phyloP scores from a whole-genome alignment of 2,329 filamentous ascomycete genomes.

The Pestalotiopsis sp. region DNA sequence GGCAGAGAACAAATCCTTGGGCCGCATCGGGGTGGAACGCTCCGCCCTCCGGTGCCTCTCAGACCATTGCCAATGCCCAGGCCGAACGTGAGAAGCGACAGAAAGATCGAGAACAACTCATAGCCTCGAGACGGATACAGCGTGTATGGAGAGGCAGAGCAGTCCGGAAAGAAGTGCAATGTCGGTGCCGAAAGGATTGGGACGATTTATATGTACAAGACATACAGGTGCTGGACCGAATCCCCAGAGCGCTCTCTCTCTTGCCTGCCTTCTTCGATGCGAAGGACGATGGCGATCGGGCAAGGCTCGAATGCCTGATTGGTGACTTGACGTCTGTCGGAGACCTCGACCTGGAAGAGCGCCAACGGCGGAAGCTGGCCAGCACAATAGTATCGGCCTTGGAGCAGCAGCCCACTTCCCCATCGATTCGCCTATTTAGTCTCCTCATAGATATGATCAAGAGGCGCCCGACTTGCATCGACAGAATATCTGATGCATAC shows the following conservation, averaged over 20 bases:
- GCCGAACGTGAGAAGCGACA: conserved; percentile 82
- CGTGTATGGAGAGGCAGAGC: conserved; percentile 79
- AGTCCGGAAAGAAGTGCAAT: conserved; percentile 60
- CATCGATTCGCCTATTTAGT: conserved; percentile 35
- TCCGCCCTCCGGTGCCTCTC: conserved; percentile 66
- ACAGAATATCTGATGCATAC: conserved; percentile 34
- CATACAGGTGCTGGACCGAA: conserved; percentile 30
- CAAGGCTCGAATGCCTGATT: conserved; percentile 48
- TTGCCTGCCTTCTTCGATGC: conserved; percentile 53
- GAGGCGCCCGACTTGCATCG: conserved; percentile 30
- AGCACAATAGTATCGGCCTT: conserved; percentile 28
- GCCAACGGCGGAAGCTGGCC: conserved; percentile 27
- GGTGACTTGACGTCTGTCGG: conserved; percentile 37
- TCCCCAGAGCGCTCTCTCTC: conserved; percentile 46
- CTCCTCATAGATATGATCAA: conserved; percentile 36
- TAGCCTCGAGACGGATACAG: conserved; percentile 76
- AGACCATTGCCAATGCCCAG: conserved; percentile 82
- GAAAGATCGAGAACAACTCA: conserved; percentile 75
- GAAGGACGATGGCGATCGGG: conserved; percentile 46
- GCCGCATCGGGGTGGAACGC: conserved; percentile 62
- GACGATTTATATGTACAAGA: conserved; percentile 55
- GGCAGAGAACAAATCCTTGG: conserved; percentile 78
- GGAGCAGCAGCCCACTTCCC: conserved; percentile 26
- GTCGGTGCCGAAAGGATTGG: conserved; percentile 61
- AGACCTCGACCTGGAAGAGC: background rate